Base-by-base conservation (phyloP, 371 early-diverging fungal genomes). In the Batkoa obscura region DNA sequence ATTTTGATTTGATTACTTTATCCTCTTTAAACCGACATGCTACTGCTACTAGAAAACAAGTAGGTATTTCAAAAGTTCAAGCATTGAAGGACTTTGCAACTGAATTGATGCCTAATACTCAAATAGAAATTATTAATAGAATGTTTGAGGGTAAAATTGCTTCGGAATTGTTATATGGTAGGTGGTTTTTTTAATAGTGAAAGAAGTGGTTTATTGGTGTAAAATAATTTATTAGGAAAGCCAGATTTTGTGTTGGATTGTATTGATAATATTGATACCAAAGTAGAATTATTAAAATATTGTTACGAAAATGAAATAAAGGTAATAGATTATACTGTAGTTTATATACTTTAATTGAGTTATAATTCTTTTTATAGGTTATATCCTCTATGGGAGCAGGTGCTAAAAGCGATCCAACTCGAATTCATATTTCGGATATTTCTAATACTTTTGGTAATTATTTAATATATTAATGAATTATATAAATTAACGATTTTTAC, bases 361-460 rank as follows among this genome's bases (percentile, higher is more conserved):
- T n/a, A n/a, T n/a, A n/a, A n/a, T n/a, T n/a, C n/a, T n/a, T n/a
- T n/a, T n/a, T 8, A 17, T 62, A 60, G 49, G 64, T 93, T 5
- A 81, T 94, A 17, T 78, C 87, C 37, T 85, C 91, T 3, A 94
- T 91, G 91, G 94, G 93, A 1, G 88, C 94, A 1, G 94, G 92
- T 17, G 89, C 88, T 55, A 94, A 94, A 64, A 80, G 88, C 0
- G 94, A 95, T 62, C 88, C 94, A 3, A 84, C 91, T 30, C 78
- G 87, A 1, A 81, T 95, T 45, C 94, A 92, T 68, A 83, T 95
- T 55, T 85, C 90, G 34, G 96, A 95, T 64, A 90, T 95, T 51
- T 79, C 85, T 58, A 85, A 88, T 42, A 91, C 96, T 0, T 81
- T 81, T 65, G 88, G 84, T 81, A 74, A 5, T 43, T 45, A n/a